Percentiles rank a stretch among this genome's conserved stretches.
These are phyloP conservation scores for Shiraia sp. DNA, from an alignment of 2,329 filamentous ascomycete species.

Conservation along the genomic window DNA sequence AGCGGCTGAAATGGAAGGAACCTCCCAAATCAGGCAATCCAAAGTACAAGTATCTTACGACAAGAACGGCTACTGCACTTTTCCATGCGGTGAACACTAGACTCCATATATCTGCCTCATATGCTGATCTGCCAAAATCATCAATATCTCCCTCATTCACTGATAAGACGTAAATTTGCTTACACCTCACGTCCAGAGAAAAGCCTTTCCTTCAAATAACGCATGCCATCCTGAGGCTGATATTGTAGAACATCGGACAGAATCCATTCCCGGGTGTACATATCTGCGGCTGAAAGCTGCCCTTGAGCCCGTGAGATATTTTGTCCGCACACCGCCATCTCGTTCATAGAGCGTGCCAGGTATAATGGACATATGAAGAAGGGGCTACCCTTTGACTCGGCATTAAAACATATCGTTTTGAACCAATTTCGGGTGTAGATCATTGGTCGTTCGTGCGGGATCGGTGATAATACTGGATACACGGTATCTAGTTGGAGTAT, in stretches of 20 bases:
- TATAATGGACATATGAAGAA: slow-evolving; percentile 18
- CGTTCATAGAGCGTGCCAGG: slow-evolving; percentile 19
- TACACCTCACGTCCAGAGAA: slow-evolving; percentile 10
- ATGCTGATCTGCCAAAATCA: background rate
- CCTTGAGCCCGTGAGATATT: slow-evolving; percentile 8
- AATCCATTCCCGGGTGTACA: slow-evolving; percentile 22
- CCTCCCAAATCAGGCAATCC: slow-evolving; percentile 16
- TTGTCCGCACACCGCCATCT: slow-evolving; percentile 17
- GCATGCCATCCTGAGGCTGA: slow-evolving; percentile 11
- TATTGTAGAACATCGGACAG: slow-evolving; percentile 18
- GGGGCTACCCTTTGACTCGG: slow-evolving; percentile 9
- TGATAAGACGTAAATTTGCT: background rate
- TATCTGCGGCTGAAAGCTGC: slow-evolving; percentile 6
- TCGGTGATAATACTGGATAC: slow-evolving; percentile 14
- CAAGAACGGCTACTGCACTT: slow-evolving; percentile 20
- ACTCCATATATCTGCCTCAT: slow-evolving; percentile 6
- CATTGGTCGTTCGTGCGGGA: slow-evolving; percentile 14
- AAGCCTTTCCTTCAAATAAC: slow-evolving; percentile 8
- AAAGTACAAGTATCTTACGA: slow-evolving; percentile 24
- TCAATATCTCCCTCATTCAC: background rate
- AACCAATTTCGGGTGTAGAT: slow-evolving; percentile 17
- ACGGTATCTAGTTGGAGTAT: slow-evolving; percentile 20
- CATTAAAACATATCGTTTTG: slow-evolving; percentile 14
- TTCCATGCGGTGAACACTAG: slow-evolving; percentile 16
- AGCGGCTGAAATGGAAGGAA: slow-evolving; percentile 3